These are phyloP conservation scores for Pyrenula aspistea DNA, from an alignment of 495 filamentous ascomycete species.

Conservation along the genomic window DNA sequence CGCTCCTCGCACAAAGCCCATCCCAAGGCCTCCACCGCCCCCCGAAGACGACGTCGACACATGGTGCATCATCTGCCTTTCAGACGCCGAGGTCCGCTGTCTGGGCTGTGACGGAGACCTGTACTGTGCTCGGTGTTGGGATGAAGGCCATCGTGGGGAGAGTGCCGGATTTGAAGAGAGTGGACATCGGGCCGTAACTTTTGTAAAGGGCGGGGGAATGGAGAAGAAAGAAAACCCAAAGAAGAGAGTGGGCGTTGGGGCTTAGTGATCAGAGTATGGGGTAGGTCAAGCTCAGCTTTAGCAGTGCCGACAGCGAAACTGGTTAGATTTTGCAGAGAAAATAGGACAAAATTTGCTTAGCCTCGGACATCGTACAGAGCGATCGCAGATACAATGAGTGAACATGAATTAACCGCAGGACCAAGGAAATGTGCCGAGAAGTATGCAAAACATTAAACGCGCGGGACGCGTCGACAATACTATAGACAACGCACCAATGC, in stretches of 20 bases:
- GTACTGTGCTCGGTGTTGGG: conserved; percentile 58
- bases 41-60: conserved; percentile 48
- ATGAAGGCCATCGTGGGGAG: conserved; percentile 52
- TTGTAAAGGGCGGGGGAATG: conserved; percentile 10
- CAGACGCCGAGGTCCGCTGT: conserved; percentile 51
- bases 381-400: too few relatives aligned
- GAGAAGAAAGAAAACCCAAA: not conserved
- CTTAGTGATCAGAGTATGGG: too few relatives aligned
- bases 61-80: conserved; percentile 62
- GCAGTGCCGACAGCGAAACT: too few relatives aligned
- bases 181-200: conserved; percentile 29
- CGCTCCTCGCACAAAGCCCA: conserved; percentile 22
- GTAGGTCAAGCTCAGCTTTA: too few relatives aligned
- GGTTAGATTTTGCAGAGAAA: too few relatives aligned
- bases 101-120: conserved; percentile 51
- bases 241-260: not conserved
- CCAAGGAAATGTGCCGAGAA: too few relatives aligned
- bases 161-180: conserved; percentile 14
- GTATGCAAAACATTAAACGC: too few relatives aligned
- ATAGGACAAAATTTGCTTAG: too few relatives aligned
- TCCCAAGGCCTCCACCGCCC: conserved; percentile 8
- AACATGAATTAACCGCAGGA: too few relatives aligned
- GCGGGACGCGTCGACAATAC: too few relatives aligned
- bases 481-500: too few relatives aligned
- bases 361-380: too few relatives aligned